Conservation (phyloP, 2,329 filamentous ascomycete species). For the Scytalidium lignicola region DNA sequence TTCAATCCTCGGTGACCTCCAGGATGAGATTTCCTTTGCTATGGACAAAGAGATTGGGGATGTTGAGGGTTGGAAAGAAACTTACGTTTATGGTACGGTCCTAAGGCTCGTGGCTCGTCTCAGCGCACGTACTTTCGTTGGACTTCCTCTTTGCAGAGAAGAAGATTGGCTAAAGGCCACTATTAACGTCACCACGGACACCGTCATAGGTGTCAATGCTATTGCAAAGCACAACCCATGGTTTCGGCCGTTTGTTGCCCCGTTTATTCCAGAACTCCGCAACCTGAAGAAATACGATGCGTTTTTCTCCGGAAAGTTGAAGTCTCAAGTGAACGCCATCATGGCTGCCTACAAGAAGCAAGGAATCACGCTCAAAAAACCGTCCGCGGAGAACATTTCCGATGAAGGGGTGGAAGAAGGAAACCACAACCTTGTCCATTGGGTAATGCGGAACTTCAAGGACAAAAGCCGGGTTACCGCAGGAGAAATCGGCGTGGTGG, state of each 20-base stretch:
- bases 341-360: background rate
- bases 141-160: slow-evolving; percentile 28
- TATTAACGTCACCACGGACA: slow-evolving; percentile 14
- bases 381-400: background rate
- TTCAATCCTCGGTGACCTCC: slow-evolving; percentile 11
- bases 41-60: slow-evolving; percentile 17
- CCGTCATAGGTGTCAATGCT: slow-evolving; percentile 11
- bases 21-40: slow-evolving; percentile 20
- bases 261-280: slow-evolving; percentile 1
- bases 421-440: slow-evolving; percentile 3
- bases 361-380: background rate
- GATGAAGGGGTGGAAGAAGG: slow-evolving; percentile 1
- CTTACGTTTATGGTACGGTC: slow-evolving; percentile 22
- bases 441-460: slow-evolving; percentile 3
- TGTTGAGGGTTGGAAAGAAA: slow-evolving; percentile 29
- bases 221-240: slow-evolving; percentile 9
- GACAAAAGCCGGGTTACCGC: background rate
- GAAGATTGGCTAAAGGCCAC: slow-evolving; percentile 16
- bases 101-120: slow-evolving; percentile 27
- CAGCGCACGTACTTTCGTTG: slow-evolving; percentile 37
- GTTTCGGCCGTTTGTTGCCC: slow-evolving; percentile 8
- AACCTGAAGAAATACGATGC: background rate
- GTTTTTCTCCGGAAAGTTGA: slow-evolving; percentile 10
- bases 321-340: slow-evolving; percentile 1
- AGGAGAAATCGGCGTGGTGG: background rate